Conservation (phyloP, 2,329 filamentous ascomycete genomes). For the Penicillium freii region DNA sequence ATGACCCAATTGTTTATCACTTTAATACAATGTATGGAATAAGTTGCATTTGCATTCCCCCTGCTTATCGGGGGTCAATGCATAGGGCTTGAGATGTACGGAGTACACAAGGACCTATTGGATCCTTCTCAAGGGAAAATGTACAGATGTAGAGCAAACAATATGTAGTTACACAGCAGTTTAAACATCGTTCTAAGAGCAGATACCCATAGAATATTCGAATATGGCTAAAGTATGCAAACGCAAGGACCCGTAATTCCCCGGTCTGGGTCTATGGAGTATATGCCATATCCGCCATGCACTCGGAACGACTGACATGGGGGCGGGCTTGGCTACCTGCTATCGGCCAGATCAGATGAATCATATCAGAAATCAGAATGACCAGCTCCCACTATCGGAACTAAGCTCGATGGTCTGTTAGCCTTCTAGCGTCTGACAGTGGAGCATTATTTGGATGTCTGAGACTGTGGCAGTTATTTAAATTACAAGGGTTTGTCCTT, state of each 20-base stretch:
- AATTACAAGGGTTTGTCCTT: slow-evolving; percentile 24
- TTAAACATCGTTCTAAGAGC: not conserved
- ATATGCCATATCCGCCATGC: slow-evolving; percentile 3
- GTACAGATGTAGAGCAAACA: not conserved
- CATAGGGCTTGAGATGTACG: not conserved
- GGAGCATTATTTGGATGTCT: slow-evolving; percentile 18
- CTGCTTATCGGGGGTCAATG: slow-evolving; percentile 16
- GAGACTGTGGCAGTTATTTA: slow-evolving; percentile 20
- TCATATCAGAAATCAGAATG: slow-evolving; percentile 24
- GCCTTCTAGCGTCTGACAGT: slow-evolving; percentile 23
- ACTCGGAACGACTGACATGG: slow-evolving; percentile 13
- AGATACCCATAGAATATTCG: not conserved
- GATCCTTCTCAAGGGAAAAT: not conserved
- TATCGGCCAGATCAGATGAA: slow-evolving; percentile 22
- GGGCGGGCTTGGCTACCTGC: slow-evolving; percentile 19
- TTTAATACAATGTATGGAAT: not conserved
- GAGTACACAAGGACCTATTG: not conserved
- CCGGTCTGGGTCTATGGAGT: slow-evolving; percentile 16
- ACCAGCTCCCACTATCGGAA: slow-evolving; percentile 27
- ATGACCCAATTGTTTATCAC: slow-evolving; percentile 16
- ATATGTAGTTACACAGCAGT: not conserved
- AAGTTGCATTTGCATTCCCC: not conserved
- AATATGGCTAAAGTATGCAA: not conserved
- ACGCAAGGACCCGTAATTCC: slow-evolving; percentile 19
- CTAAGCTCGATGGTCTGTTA: slow-evolving; percentile 18